Evolutionary conservation across 495 filamentous ascomycete genomes (phyloP), one percentile per base, ranked within the genome.

Genomic region (Aspergillus cristatus): DNA sequence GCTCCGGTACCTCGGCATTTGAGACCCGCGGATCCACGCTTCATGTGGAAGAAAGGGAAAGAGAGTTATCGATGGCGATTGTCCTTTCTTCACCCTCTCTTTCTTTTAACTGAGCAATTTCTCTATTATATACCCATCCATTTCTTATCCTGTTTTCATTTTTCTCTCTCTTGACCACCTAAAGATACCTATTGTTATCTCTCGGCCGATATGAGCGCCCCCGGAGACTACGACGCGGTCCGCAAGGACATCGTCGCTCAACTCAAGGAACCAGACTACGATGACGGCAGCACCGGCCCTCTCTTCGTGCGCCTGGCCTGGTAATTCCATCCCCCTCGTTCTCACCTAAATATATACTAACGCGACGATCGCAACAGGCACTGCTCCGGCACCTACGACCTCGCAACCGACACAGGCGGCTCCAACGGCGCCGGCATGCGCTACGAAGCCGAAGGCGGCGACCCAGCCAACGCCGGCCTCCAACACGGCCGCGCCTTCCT

Each of bases 381-480:
- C 59, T 71, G 72, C 28, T 54, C 76, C 1, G 75, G 76, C 11
- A 79, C 75, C 0, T 79, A 81, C 54, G 71, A 76, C 50, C 56
- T 60, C 15, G 61, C 64, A 28, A 67, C 72, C 26, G 68, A 75
- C 51, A 79, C 75, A 1, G 76, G 76, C 25, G 75, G 76, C 15
- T 76, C 70, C 7, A 79, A 79, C 46, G 75, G 76, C 42, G 75
- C 76, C 1, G 75, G 75, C 25, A 81, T 78, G 75, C 70, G 75
- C 7, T 79, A 78, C 48, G 75, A 81, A 58, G 60, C 63, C 1
- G 75, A 78, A 52, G 75, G 74, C 36, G 75, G 75, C 40, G 75
- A 81, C 47, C 75, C 76, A 1, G 69, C 75, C 26, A 79, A 79
- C 55, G 75, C 75, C 2, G 76, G 75, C 25, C 67, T 81, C 10